A percentile compares a stretch with the other conserved stretches of the same genome.
These are phyloP conservation scores for Macrophomina tecta DNA, from an alignment of 2,329 filamentous ascomycete species.

Conservation along the genomic window DNA sequence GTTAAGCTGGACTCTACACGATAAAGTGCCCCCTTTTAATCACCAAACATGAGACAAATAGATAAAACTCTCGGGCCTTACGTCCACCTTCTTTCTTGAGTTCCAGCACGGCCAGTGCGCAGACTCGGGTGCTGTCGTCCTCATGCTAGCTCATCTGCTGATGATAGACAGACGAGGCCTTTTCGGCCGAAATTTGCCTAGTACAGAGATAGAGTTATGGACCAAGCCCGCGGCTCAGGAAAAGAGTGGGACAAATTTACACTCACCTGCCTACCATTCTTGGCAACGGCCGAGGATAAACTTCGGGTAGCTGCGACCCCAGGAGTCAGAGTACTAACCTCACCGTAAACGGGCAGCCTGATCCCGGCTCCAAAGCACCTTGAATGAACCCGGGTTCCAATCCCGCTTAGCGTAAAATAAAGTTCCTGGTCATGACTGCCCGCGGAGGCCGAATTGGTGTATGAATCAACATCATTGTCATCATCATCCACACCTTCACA, in stretches of 20 bases:
- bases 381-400: too few species aligned
- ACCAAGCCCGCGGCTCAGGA: neutral
- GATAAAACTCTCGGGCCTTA: too few species aligned
- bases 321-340: neutral
- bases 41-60: too few species aligned
- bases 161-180: neutral
- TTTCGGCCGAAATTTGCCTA: neutral
- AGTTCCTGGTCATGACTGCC: too few species aligned
- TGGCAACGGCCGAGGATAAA: conserved; percentile 1
- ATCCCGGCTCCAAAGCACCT: neutral
- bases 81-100: too few species aligned
- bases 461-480: too few species aligned
- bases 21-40: too few species aligned
- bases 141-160: neutral
- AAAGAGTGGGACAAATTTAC: neutral
- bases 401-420: too few species aligned
- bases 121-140: too few species aligned
- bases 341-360: neutral
- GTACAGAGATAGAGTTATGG: neutral
- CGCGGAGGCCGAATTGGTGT: too few species aligned
- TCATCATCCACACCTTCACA: neutral
- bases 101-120: too few species aligned
- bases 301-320: neutral
- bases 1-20: too few species aligned
- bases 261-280: neutral